Percentiles rank a stretch among this genome's conserved stretches.
These are phyloP conservation scores for Ceratocystis harringtonii DNA, from an alignment of 2,329 filamentous ascomycete species.

Conservation along the genomic window DNA sequence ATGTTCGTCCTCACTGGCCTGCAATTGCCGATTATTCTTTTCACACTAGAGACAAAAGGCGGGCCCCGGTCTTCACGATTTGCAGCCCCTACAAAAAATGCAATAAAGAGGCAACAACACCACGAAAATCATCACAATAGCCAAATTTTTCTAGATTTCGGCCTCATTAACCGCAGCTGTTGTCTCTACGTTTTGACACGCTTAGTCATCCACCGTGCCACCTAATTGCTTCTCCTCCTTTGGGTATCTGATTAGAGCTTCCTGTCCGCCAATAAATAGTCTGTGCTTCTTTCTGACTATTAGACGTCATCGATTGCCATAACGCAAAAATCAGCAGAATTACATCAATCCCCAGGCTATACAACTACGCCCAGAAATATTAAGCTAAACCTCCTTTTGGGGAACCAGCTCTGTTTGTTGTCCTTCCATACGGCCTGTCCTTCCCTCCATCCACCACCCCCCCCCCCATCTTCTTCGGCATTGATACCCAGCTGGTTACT, in stretches of 20 bases:
- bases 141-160: neutral
- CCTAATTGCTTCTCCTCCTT: neutral
- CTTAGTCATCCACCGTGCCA: neutral
- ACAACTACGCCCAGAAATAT: neutral
- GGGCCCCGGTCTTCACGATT: neutral
- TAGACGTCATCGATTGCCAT: neutral
- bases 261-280: neutral
- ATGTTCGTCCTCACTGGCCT: neutral
- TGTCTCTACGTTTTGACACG: neutral
- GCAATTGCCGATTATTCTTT: neutral
- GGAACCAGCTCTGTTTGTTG: neutral
- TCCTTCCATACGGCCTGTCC: neutral
- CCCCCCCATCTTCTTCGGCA: neutral
- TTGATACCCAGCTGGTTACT: too few species aligned
- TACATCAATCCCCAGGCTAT: neutral
- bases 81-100: conserved; percentile 4
- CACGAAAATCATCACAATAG: neutral
- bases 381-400: neutral
- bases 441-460: neutral
- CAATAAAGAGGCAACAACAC: neutral
- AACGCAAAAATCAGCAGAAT: neutral
- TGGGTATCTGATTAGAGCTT: neutral
- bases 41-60: neutral
- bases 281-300: neutral
- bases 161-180: neutral